Evolutionary conservation across 169 alveolate genomes (phyloP).

Genomic region (Cryptosporidium sp.): DNA sequence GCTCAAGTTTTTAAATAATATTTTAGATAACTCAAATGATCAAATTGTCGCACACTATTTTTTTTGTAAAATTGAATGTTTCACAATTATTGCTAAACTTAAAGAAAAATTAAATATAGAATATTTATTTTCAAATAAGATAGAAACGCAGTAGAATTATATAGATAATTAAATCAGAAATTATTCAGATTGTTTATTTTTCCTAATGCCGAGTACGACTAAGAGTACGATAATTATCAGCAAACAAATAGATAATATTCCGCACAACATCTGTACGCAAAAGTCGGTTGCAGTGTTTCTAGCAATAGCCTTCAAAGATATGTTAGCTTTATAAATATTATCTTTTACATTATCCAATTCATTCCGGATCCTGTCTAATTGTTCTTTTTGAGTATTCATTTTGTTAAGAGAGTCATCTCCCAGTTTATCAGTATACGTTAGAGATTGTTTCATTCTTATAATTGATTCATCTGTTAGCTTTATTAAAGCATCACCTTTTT

Average conservation of each 20-base stretch:
- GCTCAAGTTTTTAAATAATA: background rate
- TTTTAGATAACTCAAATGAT: background rate
- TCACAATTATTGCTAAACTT: background rate
- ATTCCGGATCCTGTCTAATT: slow-evolving; percentile 28
- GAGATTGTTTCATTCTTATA: slow-evolving; percentile 49
- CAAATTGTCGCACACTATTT: background rate
- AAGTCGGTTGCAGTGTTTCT: slow-evolving; percentile 71
- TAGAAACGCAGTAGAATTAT: too few relatives aligned
- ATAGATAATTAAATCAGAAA: too few relatives aligned
- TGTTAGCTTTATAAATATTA: slow-evolving; percentile 15
- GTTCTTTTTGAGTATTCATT: slow-evolving; percentile 51
- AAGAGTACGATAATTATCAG: slow-evolving; percentile 20
- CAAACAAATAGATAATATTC: slow-evolving; percentile 27
- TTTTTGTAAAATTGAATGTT: too few relatives aligned
- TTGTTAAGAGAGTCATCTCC: slow-evolving; percentile 53
- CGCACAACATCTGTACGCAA: slow-evolving; percentile 65
- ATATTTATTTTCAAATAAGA: too few relatives aligned
- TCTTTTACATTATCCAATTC: slow-evolving; percentile 31
- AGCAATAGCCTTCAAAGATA: slow-evolving; percentile 55
- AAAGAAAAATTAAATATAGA: background rate
- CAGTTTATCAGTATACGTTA: slow-evolving; percentile 33
- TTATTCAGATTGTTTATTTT: background rate
- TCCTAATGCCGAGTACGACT: slow-evolving; percentile 14
- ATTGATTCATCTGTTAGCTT: slow-evolving; percentile 45
- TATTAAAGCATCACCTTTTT: slow-evolving; percentile 51